phyloP scores from a whole-genome alignment of 345 rosid genomes.

The Viola odorata region DNA sequence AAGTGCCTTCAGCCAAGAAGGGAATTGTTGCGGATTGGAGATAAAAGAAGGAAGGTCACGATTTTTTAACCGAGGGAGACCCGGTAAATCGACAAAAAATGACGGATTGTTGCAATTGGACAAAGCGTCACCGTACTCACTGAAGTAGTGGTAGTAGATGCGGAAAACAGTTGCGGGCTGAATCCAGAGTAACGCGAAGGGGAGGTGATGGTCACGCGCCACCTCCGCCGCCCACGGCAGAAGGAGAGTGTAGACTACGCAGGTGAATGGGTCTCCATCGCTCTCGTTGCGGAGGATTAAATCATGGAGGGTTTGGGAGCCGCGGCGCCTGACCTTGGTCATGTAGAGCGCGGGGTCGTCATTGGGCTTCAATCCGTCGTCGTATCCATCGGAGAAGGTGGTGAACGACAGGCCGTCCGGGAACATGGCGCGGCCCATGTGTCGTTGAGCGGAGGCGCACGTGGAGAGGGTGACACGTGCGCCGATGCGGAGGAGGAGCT shows the following conservation, averaged over 20 bases:
- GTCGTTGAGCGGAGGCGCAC: background rate
- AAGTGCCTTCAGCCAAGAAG: conserved; percentile 12
- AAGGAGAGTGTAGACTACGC: conserved; percentile 15
- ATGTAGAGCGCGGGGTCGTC: conserved; percentile 1
- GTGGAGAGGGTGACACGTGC: conserved; percentile 7
- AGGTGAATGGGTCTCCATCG: background rate
- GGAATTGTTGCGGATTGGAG: conserved; percentile 14
- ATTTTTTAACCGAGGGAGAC: conserved; percentile 26
- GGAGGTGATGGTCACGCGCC: conserved; percentile 37
- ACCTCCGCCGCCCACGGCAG: conserved; percentile 33
- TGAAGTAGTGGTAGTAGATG: conserved; percentile 48
- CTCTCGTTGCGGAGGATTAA: conserved; percentile 5
- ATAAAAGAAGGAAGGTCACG: conserved; percentile 51
- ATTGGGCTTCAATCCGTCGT: background rate
- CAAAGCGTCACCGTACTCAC: conserved; percentile 28
- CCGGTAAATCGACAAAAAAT: conserved; percentile 32
- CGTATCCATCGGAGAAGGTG: conserved; percentile 1
- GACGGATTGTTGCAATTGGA: conserved; percentile 10
- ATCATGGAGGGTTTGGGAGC: conserved; percentile 18
- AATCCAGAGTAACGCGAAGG: conserved; percentile 45
- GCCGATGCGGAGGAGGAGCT: background rate
- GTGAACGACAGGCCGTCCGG: background rate
- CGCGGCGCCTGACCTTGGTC: conserved; percentile 9
- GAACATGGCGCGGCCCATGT: background rate
- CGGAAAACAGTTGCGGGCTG: conserved; percentile 54